These are phyloP conservation scores for Coccomyxa sp. DNA, from an alignment of 139 green algal genomes.

Conservation along the genomic window DNA sequence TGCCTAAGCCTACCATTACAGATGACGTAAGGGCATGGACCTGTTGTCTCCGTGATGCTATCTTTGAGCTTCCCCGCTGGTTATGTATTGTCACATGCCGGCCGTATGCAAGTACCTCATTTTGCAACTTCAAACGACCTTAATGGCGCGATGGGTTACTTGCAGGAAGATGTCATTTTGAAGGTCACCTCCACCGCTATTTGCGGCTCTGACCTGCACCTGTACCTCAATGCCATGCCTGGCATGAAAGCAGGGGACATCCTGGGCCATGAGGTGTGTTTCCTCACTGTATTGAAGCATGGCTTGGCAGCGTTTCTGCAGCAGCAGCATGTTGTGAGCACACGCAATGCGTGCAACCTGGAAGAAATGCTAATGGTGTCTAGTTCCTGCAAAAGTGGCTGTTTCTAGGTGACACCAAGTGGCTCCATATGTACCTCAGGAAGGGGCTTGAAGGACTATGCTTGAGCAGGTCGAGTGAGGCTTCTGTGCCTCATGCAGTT, in stretches of 20 bases:
- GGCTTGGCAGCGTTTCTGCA: not conserved
- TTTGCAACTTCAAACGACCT: too few relatives aligned
- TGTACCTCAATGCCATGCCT: constrained; percentile 59
- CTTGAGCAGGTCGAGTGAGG: not conserved
- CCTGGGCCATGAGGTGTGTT: constrained; percentile 48
- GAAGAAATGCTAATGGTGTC: too few relatives aligned
- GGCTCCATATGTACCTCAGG: not conserved
- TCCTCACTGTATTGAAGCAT: too few relatives aligned
- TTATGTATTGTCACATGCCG: too few relatives aligned
- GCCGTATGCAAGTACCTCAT: too few relatives aligned
- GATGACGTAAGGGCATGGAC: not conserved
- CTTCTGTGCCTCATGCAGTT: constrained; percentile 36
- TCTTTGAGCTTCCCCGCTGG: not conserved
- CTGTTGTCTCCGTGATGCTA: not conserved
- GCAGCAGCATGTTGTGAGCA: not conserved
- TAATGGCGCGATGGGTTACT: too few relatives aligned
- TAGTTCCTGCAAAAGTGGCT: too few relatives aligned
- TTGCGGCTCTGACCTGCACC: constrained; percentile 72
- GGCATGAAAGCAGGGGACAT: constrained; percentile 62
- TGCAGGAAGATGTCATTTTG: constrained; percentile 61
- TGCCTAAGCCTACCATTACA: not conserved
- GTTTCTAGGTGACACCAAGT: not conserved
- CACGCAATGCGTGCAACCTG: not conserved
- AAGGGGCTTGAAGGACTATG: not conserved
- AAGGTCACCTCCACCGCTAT: constrained; percentile 60